Evolutionary conservation across 768 basidiomycete genomes (phyloP), one percentile per base, ranked within the genome.

Genomic region (Suillus hirtellus): DNA sequence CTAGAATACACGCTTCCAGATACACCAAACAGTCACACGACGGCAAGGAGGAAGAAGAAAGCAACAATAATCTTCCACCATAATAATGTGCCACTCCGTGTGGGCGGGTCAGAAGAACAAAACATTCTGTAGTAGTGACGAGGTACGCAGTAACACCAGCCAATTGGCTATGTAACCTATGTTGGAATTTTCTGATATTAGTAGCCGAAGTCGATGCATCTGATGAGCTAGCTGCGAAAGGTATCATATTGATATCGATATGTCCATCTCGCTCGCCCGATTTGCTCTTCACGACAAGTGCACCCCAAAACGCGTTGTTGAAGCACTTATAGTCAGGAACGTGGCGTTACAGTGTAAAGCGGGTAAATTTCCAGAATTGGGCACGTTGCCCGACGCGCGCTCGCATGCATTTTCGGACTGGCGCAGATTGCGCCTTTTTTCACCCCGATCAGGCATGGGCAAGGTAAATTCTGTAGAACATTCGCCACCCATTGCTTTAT

Each of bases 371-470:
- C 34, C 27, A 34, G 31, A 34, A 34, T 53, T 53, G 27, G 52
- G 19, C 52, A 53, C 31, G 52, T 53, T 53, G 34, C 31, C 52
- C 52, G 52, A 53, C 34, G 52, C 19, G 34, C 52, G 52, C 52
- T 35, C 52, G 5, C 4, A 34, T 53, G 17, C 50, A 15, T 50
- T 49, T 49, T 27, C 21, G 14, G 17, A 52, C 27, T 52, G 31
- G 34, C 52, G 35, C 52, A 35, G 34, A 53, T 53, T 34, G 52
- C 52, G 52, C 52, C 34, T 35, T 53, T 35, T 53, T 53, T 19
- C 11, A 53, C 19, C 52, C 52, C 52, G 35, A 53, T 53, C 34
- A 34, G 19, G 52, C 19, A 53, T n/a, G 19, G 34, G 5, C 34
- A n/a, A 53, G 4, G 19, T 53, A 53, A 53, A 34, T 53, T 34